These are phyloP conservation scores for Irpex rosettiformis DNA, from an alignment of 1,284 basidiomycete genomes.

Conservation along the genomic window DNA sequence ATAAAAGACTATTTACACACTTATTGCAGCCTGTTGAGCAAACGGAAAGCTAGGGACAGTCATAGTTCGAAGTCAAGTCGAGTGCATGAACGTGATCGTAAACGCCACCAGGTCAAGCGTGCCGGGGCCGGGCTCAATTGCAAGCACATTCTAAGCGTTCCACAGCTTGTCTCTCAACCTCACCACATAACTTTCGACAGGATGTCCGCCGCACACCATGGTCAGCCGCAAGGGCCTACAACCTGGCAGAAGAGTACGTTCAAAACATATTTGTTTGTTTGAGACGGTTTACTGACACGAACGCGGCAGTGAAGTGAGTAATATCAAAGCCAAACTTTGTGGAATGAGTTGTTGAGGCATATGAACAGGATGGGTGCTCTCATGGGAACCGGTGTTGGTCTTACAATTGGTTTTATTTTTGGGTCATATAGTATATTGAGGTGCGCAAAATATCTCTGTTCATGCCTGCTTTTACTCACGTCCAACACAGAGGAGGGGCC, in stretches of 20 bases:
- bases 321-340: not conserved
- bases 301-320: conserved; percentile 28
- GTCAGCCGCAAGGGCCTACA: conserved; percentile 51
- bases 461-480: conserved; percentile 2
- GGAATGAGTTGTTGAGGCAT: conserved; percentile 3
- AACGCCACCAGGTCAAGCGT: not conserved
- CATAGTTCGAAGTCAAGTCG: not conserved
- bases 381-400: conserved; percentile 89
- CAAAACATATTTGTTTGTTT: not conserved
- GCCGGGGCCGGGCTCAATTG: conserved; percentile 6
- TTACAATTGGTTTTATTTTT: conserved; percentile 96
- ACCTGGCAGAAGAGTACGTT: conserved; percentile 74
- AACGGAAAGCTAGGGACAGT: conserved; percentile 52
- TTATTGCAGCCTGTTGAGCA: conserved; percentile 84
- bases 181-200: not conserved
- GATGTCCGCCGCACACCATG: conserved; percentile 33
- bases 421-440: conserved; percentile 87
- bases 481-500: conserved; percentile 65
- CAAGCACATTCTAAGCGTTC: not conserved
- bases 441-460: conserved; percentile 39
- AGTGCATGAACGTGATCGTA: not conserved
- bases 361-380: conserved; percentile 81
- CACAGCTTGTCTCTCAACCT: not conserved
- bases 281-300: not conserved
- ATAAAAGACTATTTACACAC: conserved; percentile 43